These are phyloP conservation scores for Neurospora crassa DNA, from an alignment of 2,329 filamentous ascomycete genomes.

Conservation along the genomic window DNA sequence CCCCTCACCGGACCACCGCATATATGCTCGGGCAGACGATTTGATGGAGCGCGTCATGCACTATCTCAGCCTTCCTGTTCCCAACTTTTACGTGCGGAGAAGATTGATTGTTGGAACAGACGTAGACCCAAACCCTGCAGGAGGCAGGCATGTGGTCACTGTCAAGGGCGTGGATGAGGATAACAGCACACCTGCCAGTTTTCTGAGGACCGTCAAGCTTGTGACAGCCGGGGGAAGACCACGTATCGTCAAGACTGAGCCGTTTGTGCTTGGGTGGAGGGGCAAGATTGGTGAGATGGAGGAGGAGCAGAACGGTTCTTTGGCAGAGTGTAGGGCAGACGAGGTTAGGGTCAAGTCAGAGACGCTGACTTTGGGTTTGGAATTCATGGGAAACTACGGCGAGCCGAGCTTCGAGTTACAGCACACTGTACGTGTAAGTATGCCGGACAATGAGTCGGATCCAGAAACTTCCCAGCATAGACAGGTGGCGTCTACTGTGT, in stretches of 20 bases:
- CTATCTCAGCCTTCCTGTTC: constrained; percentile 26
- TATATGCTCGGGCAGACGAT: constrained; percentile 28
- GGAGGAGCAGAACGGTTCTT: neutral
- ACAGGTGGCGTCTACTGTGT: neutral
- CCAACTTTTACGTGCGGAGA: constrained; percentile 28
- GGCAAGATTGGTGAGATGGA: neutral
- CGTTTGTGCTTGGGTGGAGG: neutral
- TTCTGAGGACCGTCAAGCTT: constrained; percentile 30
- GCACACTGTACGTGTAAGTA: neutral
- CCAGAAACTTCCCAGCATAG: no score
- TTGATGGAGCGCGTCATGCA: constrained; percentile 32
- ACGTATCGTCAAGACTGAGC: neutral
- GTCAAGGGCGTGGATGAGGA: constrained; percentile 31
- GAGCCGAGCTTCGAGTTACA: constrained; percentile 23
- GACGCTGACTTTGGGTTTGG: neutral
- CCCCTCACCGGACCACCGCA: constrained; percentile 21
- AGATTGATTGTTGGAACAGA: constrained; percentile 20
- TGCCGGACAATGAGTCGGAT: no score
- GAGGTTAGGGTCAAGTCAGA: neutral
- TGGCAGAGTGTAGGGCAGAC: neutral
- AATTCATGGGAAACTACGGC: constrained; percentile 37
- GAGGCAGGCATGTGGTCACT: constrained; percentile 19
- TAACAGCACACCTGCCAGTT: constrained; percentile 28
- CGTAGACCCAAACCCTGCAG: constrained; percentile 13
- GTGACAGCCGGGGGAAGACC: constrained; percentile 12